Percentiles rank a stretch among this genome's conserved stretches.
These are phyloP conservation scores for Linum trigynum DNA, from an alignment of 345 rosid species.

Conservation along the genomic window DNA sequence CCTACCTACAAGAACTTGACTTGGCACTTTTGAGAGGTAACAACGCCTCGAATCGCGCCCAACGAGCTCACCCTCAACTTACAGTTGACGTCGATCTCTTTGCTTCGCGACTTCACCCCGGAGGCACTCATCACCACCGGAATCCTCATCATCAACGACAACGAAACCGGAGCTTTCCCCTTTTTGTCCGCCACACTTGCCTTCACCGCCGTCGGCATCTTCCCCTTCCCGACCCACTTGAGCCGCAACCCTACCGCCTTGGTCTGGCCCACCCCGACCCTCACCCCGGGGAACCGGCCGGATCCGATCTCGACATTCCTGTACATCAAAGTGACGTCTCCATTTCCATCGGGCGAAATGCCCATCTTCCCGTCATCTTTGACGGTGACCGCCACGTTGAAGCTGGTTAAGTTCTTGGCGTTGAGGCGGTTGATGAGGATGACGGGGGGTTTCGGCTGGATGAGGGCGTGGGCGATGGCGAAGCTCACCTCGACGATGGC, in stretches of 20 bases:
- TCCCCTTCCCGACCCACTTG: constrained; percentile 9
- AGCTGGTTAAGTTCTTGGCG: constrained; percentile 5
- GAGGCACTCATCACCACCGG: constrained; percentile 23
- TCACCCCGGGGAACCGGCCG: constrained; percentile 28
- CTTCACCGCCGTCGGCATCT: constrained; percentile 11
- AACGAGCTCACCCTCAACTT: constrained; percentile 38
- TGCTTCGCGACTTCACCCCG: constrained; percentile 25
- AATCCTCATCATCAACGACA: constrained; percentile 22
- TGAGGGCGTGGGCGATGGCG: constrained; percentile 2
- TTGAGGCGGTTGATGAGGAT: constrained; percentile 16
- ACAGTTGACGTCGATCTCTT: constrained; percentile 37
- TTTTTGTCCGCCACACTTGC: constrained; percentile 15
- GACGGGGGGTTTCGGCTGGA: constrained; percentile 16
- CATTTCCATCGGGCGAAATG: constrained; percentile 22
- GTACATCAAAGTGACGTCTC: constrained; percentile 20
- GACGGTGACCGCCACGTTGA: constrained; percentile 20
- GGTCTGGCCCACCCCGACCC: constrained; percentile 18
- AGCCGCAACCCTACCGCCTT: constrained; percentile 12
- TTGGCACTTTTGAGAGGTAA: constrained; percentile 37
- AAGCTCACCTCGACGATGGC: constrained; percentile 14
- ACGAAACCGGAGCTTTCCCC: constrained; percentile 13
- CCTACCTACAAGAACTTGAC: constrained; percentile 17
- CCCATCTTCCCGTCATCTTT: constrained; percentile 31
- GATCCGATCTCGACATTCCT: constrained; percentile 28
- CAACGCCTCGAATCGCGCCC: constrained; percentile 29